Evolutionary conservation across 352 stramenopile species (phyloP), one percentile per base, ranked within the genome.

Genomic region (Globisporangium abappressorium): DNA sequence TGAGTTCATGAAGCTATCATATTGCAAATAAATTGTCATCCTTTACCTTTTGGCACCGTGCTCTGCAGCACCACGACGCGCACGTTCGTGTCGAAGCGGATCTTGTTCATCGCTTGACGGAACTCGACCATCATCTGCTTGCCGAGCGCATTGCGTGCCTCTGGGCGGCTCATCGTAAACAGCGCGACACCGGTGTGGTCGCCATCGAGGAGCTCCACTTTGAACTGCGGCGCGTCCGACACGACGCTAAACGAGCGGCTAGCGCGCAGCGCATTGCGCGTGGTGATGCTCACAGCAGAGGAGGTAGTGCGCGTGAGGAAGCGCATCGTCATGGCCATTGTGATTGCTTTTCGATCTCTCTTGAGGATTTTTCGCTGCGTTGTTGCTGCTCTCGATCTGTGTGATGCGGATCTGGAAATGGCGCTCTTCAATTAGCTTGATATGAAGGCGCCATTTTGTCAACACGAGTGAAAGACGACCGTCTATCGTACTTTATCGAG

Each of bases 61-160:
- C 87, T 95, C 36, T 82, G 83, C 28, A 97, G 66, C 41, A 97
- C 79, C 5, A 96, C 85, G 26, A 95, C 90, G 51, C 90, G 89
- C 15, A 93, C 77, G 47, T 76, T 87, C 14, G 80, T 73, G 61
- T 92, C 81, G 57, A 79, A 90, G 34, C 83, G 84, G 8, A 94
- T 77, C 3, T 74, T 71, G 49, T 94, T 80, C 66, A 95, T 66
- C 11, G 86, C 87, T 28, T 84, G 68, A 54, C 78, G 76, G 68
- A 93, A 91, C 72, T 97, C 87, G 56, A 58, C 38, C 84, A 96
- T 91, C 72, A 97, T 92, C 63, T 94, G 82, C 57, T 77, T 77
- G 4, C 89, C 89, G 36, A 95, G 74, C 12, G 89, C 88, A 41
- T 96, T 96, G 69, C 79, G 80, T 9, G 87, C 81, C 24, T 88